Conservation (phyloP, 2,329 filamentous ascomycete species). For the Fusarium napiforme region DNA sequence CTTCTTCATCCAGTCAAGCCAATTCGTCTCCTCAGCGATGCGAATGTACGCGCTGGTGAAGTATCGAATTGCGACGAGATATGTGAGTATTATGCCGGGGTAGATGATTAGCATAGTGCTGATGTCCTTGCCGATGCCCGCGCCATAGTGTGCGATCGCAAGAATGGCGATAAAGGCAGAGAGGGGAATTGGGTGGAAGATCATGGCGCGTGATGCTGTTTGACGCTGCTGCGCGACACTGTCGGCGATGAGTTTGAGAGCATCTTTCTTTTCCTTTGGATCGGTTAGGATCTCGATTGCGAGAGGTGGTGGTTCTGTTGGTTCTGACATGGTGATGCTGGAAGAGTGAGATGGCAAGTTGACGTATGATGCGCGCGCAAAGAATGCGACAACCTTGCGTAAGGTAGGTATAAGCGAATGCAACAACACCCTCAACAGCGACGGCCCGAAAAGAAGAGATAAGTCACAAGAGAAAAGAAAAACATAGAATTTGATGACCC, state of each 20-base stretch:
- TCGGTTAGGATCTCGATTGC: conserved; percentile 65
- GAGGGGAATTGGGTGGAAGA: conserved; percentile 69
- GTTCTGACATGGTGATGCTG: conserved; percentile 10
- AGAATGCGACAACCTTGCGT: neutral
- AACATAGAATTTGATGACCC: neutral
- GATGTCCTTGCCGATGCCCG: conserved; percentile 58
- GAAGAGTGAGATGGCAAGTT: neutral
- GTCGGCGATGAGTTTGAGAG: conserved; percentile 79
- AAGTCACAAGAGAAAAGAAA: neutral
- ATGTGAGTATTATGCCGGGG: conserved; percentile 70
- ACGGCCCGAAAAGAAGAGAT: neutral
- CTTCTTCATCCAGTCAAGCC: conserved; percentile 65
- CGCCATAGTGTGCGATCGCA: conserved; percentile 56
- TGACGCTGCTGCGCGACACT: conserved; percentile 86
- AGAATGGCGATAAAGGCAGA: conserved; percentile 55
- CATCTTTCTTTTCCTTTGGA: conserved; percentile 70
- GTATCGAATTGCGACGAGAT: conserved; percentile 70
- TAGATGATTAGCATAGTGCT: conserved; percentile 65
- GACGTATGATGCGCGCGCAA: neutral
- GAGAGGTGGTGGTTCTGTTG: conserved; percentile 65
- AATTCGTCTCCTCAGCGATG: conserved; percentile 70
- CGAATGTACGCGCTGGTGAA: conserved; percentile 70
- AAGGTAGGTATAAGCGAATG: neutral
- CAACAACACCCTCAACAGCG: neutral
- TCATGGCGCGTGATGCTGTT: conserved; percentile 69